A percentile compares a stretch with the other conserved stretches of the same genome.
These are phyloP conservation scores for Fusarium agapanthi DNA, from an alignment of 2,329 filamentous ascomycete genomes.

Conservation along the genomic window DNA sequence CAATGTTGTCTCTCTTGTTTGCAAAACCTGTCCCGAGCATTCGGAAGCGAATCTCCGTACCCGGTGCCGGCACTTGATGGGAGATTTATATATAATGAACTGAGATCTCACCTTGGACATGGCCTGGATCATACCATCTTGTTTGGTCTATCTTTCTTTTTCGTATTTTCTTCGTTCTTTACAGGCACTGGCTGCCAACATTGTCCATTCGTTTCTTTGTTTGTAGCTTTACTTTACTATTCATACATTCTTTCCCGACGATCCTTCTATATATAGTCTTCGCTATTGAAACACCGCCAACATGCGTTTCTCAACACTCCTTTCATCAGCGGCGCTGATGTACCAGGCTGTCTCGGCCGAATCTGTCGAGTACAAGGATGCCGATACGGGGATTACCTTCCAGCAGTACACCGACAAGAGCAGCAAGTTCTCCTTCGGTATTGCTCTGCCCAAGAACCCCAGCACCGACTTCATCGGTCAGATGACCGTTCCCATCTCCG, in stretches of 20 bases:
- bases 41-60: constrained; percentile 16
- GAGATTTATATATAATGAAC: constrained; percentile 8
- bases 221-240: background rate
- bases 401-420: constrained; percentile 56
- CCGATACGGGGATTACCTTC: constrained; percentile 62
- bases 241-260: constrained; percentile 1
- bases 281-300: background rate
- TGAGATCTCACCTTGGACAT: background rate
- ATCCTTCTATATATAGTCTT: constrained; percentile 2
- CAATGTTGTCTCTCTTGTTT: constrained; percentile 16
- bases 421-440: constrained; percentile 61
- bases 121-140: constrained; percentile 6
- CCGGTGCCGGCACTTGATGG: background rate
- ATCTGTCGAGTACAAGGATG: constrained; percentile 51
- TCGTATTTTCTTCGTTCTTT: constrained; percentile 21
- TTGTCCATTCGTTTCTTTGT: constrained; percentile 23
- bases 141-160: constrained; percentile 16
- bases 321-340: constrained; percentile 34
- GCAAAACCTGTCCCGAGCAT: constrained; percentile 10
- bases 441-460: constrained; percentile 62
- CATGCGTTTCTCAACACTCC: constrained; percentile 31
- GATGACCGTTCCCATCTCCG: constrained; percentile 60
- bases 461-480: constrained; percentile 66
- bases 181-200: constrained; percentile 29
- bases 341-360: constrained; percentile 18